Base-by-base conservation (phyloP, 257 asterid genomes). In the Salvia rosmarinus region DNA sequence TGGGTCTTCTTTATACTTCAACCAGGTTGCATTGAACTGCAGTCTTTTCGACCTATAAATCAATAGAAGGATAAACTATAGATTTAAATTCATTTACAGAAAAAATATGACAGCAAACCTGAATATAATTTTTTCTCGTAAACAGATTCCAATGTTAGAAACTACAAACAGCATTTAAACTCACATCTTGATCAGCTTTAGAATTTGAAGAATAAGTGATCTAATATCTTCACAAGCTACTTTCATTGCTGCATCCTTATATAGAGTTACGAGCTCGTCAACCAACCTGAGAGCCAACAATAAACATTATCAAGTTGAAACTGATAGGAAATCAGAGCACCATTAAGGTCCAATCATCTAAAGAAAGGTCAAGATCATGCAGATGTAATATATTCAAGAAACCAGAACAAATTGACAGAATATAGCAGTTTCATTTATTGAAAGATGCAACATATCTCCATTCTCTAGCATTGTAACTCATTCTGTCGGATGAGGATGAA, bases 231-330 rank as follows among this genome's bases (percentile, higher is more conserved):
- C 86, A 30, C 97, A 92, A 32, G 84, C 82, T 79, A 79, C 71
- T 80, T 82, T 91, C 67, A 90, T 39, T 25, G 96, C 95, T 51
- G 99, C 92, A 61, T 91, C 96, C 85, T 88, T 94, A 74, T 88
- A 82, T 68, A 94, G 81, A 78, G 74, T 84, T 60, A 94, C 87
- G 47, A 94, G 96, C 75, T 94, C 97, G 44, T 88, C 96, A 77
- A 91, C 85, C 78, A 89, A 85, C 83, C 97, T 91, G 89, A 69
- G 60, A 82, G 56, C 63, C 78, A 69, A 40, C 39, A 65, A 60
- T 3, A 67, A 61, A 56, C 58, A 63, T 74, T 30, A 44, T 16
- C 47, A 12, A 73, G 46, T 32, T 9, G 42, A 16, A 67, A 7
- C 60, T 37, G 10, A 46, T 14, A 46, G 20, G 47, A 72, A 72